phyloP scores from a whole-genome alignment of 495 filamentous ascomycete species.

The Staphylotrichum longicolle region DNA sequence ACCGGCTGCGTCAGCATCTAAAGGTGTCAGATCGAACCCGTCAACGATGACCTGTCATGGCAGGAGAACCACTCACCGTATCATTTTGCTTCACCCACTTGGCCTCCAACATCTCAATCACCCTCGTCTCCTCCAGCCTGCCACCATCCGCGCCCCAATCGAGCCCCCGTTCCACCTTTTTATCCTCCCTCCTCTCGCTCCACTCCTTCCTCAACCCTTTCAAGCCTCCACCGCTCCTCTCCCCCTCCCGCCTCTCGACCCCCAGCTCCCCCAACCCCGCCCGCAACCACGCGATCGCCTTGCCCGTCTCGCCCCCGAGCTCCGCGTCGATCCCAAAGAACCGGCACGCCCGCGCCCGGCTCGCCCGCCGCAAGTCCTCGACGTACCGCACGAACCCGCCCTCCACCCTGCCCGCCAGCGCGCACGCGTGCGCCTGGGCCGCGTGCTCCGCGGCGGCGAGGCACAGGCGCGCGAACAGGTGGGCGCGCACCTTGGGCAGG shows the following conservation, averaged over 20 bases:
- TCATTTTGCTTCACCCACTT: constrained; percentile 95
- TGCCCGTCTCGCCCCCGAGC: constrained; percentile 71
- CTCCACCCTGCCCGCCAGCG: constrained; percentile 46
- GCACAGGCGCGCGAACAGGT: constrained; percentile 83
- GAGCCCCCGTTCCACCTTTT: constrained; percentile 63
- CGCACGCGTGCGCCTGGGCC: constrained; percentile 51
- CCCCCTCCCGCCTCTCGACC: constrained; percentile 41
- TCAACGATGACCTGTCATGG: background rate
- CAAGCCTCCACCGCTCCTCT: constrained; percentile 41
- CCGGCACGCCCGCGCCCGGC: constrained; percentile 77
- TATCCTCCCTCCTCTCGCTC: constrained; percentile 66
- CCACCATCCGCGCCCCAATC: constrained; percentile 84
- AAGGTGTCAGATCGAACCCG: background rate
- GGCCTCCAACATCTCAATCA: constrained; percentile 78
- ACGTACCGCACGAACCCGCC: constrained; percentile 67
- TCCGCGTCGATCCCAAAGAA: constrained; percentile 92
- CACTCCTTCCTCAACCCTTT: constrained; percentile 70
- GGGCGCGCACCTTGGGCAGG: constrained; percentile 82
- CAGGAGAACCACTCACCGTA: constrained; percentile 58
- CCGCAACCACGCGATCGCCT: constrained; percentile 77
- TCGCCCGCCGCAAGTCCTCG: constrained; percentile 68
- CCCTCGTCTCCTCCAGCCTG: constrained; percentile 75
- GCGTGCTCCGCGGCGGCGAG: constrained; percentile 72
- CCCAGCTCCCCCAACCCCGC: constrained; percentile 72
- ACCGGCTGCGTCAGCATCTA: constrained; percentile 80